A percentile compares a stretch with the other conserved stretches of the same genome.
These are phyloP conservation scores for Avicennia marina DNA, from an alignment of 257 asterid genomes.

Conservation along the genomic window DNA sequence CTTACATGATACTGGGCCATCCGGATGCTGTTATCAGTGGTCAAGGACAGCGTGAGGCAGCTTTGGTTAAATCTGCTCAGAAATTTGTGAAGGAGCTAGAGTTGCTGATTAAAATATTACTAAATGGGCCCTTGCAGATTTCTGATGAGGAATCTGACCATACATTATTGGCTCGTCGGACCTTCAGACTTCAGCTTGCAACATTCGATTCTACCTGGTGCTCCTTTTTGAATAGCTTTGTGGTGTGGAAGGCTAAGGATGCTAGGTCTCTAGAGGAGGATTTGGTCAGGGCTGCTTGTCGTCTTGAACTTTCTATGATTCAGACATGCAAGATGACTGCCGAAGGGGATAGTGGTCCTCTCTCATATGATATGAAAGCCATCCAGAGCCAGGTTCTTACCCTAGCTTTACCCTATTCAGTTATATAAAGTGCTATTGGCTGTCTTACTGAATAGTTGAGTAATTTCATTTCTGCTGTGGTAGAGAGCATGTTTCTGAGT, in stretches of 20 bases:
- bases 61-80: conserved; percentile 72
- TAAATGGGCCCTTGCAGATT: conserved; percentile 52
- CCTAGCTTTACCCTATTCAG: conserved; percentile 1
- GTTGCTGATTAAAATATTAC: conserved; percentile 51
- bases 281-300: conserved; percentile 93
- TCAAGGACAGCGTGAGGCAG: conserved; percentile 75
- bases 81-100: conserved; percentile 72
- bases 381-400: conserved; percentile 71
- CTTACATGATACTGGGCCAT: conserved; percentile 73
- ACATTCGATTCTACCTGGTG: conserved; percentile 94
- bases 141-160: conserved; percentile 38
- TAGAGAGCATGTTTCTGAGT: neutral
- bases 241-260: conserved; percentile 93
- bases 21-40: conserved; percentile 96
- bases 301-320: conserved; percentile 87
- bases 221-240: conserved; percentile 88
- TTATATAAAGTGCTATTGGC: neutral
- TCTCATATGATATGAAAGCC: conserved; percentile 85
- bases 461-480: neutral
- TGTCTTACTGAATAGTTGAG: neutral
- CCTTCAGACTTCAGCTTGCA: conserved; percentile 72
- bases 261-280: conserved; percentile 84
- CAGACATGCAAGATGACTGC: conserved; percentile 83
- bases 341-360: conserved; percentile 57
- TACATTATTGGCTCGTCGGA: conserved; percentile 24